Conservation (phyloP, 495 filamentous ascomycete species). For the Penicillium macrosclerotiorum region DNA sequence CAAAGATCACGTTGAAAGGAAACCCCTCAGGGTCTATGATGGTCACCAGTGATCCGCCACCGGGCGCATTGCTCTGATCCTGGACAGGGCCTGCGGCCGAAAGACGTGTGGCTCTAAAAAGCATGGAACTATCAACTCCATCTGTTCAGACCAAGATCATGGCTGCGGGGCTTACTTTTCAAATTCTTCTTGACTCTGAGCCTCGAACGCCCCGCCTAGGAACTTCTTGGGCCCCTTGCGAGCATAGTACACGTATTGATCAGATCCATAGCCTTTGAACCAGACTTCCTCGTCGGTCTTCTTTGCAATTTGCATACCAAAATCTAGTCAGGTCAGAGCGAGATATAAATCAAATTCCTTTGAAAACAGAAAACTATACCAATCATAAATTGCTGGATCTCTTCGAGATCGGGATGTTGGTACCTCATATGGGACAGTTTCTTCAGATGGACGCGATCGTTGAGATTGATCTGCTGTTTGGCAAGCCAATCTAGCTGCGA, state of each 20-base stretch:
- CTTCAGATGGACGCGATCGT: slow-evolving; percentile 33
- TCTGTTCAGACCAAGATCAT: too few relatives aligned
- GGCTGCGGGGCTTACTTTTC: slow-evolving; percentile 27
- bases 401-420: slow-evolving; percentile 41
- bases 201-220: slow-evolving; percentile 52
- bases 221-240: slow-evolving; percentile 49
- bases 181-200: slow-evolving; percentile 55
- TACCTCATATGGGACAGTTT: slow-evolving; percentile 45
- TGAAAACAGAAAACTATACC: slow-evolving; percentile 10
- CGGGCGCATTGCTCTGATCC: not conserved
- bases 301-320: slow-evolving; percentile 51
- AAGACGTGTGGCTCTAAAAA: not conserved
- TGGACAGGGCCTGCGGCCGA: not conserved
- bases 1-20: slow-evolving; percentile 28
- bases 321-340: slow-evolving; percentile 33
- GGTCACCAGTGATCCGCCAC: slow-evolving; percentile 13
- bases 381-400: slow-evolving; percentile 35
- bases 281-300: slow-evolving; percentile 48
- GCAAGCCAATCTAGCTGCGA: slow-evolving; percentile 29
- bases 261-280: slow-evolving; percentile 57
- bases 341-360: not conserved
- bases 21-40: slow-evolving; percentile 31
- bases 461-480: slow-evolving; percentile 25
- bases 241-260: slow-evolving; percentile 55
- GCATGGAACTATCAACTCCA: too few relatives aligned